These are phyloP conservation scores for Calonectria honghensis DNA, from an alignment of 2,329 filamentous ascomycete genomes.

Conservation along the genomic window DNA sequence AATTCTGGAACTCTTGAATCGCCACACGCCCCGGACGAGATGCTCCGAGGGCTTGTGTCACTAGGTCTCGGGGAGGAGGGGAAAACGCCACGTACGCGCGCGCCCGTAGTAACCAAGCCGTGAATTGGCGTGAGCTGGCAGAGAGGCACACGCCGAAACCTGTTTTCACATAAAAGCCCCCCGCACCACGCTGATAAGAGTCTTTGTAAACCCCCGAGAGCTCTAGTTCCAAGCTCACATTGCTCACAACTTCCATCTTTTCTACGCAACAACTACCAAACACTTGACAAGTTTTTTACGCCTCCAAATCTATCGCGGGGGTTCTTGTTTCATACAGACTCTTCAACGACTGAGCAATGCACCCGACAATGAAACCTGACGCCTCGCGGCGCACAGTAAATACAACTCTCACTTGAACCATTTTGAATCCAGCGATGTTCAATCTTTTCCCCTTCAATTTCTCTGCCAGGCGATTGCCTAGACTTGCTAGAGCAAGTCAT, in stretches of 20 bases:
- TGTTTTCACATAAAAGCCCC: not conserved
- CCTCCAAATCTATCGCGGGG: not conserved
- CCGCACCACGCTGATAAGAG: not conserved
- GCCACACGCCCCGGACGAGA: not conserved
- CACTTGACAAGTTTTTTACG: not conserved
- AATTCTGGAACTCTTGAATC: not conserved
- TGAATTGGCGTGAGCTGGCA: not conserved
- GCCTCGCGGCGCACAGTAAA: constrained; percentile 8
- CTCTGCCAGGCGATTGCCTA: not conserved
- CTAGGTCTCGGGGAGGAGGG: not conserved
- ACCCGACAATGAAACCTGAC: constrained; percentile 1
- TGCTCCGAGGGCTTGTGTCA: not conserved
- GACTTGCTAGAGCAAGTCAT: not conserved
- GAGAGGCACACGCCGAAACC: not conserved
- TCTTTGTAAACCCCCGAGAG: not conserved
- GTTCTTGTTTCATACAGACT: not conserved
- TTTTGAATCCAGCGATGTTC: not conserved
- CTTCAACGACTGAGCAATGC: not conserved
- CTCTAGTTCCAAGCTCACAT: not conserved
- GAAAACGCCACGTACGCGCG: not conserved
- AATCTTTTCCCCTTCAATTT: not conserved
- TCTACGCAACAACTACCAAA: not conserved
- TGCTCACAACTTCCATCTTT: not conserved
- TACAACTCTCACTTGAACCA: not conserved
- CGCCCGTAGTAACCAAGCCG: not conserved